Evolutionary conservation across 2,329 filamentous ascomycete species (phyloP).

Genomic region (Cucurbitaria berberidis): DNA sequence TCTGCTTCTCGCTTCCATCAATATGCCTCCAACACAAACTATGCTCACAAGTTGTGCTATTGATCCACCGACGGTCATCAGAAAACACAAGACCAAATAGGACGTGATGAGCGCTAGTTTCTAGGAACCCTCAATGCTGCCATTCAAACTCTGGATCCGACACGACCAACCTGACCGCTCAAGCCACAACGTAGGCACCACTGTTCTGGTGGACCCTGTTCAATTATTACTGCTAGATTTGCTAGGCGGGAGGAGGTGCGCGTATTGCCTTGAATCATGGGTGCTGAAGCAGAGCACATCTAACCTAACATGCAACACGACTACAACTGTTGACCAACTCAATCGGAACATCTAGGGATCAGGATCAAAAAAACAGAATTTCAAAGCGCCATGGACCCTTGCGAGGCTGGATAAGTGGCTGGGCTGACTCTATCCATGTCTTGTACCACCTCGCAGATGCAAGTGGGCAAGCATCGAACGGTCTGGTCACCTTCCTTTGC

Average conservation of each 20-base stretch:
- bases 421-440: constrained; percentile 6
- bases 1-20: background rate
- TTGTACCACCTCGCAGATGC: constrained; percentile 25
- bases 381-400: constrained; percentile 7
- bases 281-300: background rate
- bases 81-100: background rate
- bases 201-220: background rate
- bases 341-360: background rate
- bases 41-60: background rate
- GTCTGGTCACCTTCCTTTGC: constrained; percentile 19
- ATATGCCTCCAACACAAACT: background rate
- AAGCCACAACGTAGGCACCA: background rate
- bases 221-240: background rate
- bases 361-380: background rate
- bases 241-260: background rate
- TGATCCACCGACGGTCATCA: background rate
- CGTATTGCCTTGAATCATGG: too few relatives aligned
- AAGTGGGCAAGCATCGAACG: constrained; percentile 9
- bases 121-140: background rate
- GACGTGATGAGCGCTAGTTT: background rate
- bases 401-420: constrained; percentile 19
- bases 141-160: background rate
- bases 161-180: background rate
- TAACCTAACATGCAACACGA: background rate
- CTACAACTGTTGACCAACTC: background rate